Evolutionary conservation across 257 asterid species (phyloP).

Genomic region (Craterostigma plantagineum): DNA sequence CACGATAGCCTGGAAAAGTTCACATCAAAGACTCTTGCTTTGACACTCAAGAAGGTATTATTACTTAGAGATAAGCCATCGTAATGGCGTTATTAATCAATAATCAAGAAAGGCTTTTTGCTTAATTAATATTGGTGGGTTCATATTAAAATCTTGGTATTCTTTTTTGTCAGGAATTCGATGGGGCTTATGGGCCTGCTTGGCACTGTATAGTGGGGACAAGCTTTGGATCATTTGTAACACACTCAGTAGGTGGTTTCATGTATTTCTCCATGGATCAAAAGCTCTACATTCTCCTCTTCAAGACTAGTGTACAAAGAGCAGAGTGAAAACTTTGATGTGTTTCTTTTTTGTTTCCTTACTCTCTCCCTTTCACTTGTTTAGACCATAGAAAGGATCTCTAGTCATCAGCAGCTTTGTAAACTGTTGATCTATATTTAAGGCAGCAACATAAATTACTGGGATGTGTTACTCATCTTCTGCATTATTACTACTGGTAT

Average conservation of each 20-base stretch:
- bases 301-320: constrained; percentile 76
- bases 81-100: neutral
- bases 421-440: too few species aligned
- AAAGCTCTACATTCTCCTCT: constrained; percentile 52
- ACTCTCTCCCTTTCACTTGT: too few species aligned
- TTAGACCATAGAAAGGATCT: too few species aligned
- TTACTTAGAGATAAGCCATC: constrained; percentile 1
- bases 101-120: neutral
- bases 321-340: constrained; percentile 18
- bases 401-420: too few species aligned
- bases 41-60: constrained; percentile 67
- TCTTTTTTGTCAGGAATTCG: constrained; percentile 44
- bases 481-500: too few species aligned
- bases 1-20: constrained; percentile 90
- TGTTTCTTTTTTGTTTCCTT: too few species aligned
- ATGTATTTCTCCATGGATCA: constrained; percentile 81
- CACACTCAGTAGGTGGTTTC: constrained; percentile 77
- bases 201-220: constrained; percentile 86
- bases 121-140: too few species aligned
- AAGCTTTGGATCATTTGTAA: constrained; percentile 77
- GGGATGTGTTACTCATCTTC: too few species aligned
- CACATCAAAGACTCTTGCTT: constrained; percentile 82
- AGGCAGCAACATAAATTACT: too few species aligned
- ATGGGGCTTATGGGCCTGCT: constrained; percentile 80
- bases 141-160: constrained; percentile 1